phyloP scores from a whole-genome alignment of 495 filamentous ascomycete species.

The Penicillium bovifimosum region DNA sequence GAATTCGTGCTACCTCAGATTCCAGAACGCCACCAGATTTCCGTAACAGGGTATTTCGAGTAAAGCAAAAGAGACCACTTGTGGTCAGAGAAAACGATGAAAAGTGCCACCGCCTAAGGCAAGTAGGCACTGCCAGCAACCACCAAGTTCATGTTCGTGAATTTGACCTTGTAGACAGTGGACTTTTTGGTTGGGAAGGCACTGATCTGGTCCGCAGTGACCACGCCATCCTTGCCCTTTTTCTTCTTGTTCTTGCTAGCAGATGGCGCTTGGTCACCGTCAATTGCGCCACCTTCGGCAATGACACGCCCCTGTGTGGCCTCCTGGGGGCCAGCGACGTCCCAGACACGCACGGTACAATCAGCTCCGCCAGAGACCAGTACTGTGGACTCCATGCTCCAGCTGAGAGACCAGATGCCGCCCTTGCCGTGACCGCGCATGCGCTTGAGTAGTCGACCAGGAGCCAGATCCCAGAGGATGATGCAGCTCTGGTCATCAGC shows the following conservation, averaged over 20 bases:
- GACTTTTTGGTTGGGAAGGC: slow-evolving; percentile 94
- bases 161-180: slow-evolving; percentile 86
- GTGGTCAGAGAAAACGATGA: neutral
- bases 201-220: slow-evolving; percentile 87
- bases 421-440: slow-evolving; percentile 93
- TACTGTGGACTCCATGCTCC: slow-evolving; percentile 85
- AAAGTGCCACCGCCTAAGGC: slow-evolving; percentile 37
- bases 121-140: slow-evolving; percentile 82
- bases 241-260: slow-evolving; percentile 50
- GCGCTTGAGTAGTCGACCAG: slow-evolving; percentile 76
- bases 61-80: neutral
- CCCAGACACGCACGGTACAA: slow-evolving; percentile 89
- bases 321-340: slow-evolving; percentile 63
- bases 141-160: slow-evolving; percentile 89
- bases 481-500: slow-evolving; percentile 83
- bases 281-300: slow-evolving; percentile 50
- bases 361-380: slow-evolving; percentile 89
- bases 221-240: slow-evolving; percentile 82
- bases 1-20: neutral
- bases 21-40: slow-evolving; percentile 6
- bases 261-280: slow-evolving; percentile 30
- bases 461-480: slow-evolving; percentile 84
- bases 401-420: slow-evolving; percentile 87
- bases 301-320: slow-evolving; percentile 53
- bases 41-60: slow-evolving; percentile 24